Evolutionary conservation across 768 basidiomycete genomes (phyloP).

Genomic region (Hygrophoropsis aurantiaca): DNA sequence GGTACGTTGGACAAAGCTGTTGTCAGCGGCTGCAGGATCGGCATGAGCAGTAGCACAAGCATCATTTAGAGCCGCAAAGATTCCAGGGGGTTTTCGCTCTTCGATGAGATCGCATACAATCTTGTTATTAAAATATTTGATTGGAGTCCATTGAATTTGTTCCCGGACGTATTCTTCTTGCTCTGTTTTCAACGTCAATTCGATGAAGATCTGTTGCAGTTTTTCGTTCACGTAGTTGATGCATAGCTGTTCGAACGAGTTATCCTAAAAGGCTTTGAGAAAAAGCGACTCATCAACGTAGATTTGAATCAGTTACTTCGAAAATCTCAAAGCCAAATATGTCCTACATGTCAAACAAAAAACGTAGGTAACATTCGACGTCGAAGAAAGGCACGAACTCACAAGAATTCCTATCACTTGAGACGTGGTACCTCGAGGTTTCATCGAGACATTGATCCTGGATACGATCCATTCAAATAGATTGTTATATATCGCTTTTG

Average conservation of each 20-base stretch:
- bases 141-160: constrained; percentile 99
- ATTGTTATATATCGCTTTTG: constrained; percentile 98
- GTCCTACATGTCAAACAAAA: no score
- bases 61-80: constrained; percentile 97
- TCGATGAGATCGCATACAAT: constrained; percentile 98
- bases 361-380: no score
- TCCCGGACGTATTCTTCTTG: constrained; percentile 99
- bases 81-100: constrained; percentile 92
- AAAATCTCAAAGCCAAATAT: constrained; percentile 99
- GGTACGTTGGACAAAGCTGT: constrained; percentile 92
- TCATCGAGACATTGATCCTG: constrained; percentile 95
- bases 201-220: constrained; percentile 98
- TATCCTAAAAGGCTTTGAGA: constrained; percentile 54
- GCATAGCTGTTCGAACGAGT: constrained; percentile 96
- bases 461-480: constrained; percentile 99
- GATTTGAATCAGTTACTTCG: constrained; percentile 49
- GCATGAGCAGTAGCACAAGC: constrained; percentile 99
- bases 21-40: constrained; percentile 94
- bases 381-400: constrained; percentile 26
- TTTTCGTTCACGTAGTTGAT: constrained; percentile 99
- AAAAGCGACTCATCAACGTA: constrained; percentile 2
- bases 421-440: constrained; percentile 66
- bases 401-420: constrained; percentile 94
- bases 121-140: constrained; percentile 99
- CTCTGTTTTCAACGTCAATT: constrained; percentile 96